Conservation (phyloP, 2,329 filamentous ascomycete species). For the Didymellaceae sp. region DNA sequence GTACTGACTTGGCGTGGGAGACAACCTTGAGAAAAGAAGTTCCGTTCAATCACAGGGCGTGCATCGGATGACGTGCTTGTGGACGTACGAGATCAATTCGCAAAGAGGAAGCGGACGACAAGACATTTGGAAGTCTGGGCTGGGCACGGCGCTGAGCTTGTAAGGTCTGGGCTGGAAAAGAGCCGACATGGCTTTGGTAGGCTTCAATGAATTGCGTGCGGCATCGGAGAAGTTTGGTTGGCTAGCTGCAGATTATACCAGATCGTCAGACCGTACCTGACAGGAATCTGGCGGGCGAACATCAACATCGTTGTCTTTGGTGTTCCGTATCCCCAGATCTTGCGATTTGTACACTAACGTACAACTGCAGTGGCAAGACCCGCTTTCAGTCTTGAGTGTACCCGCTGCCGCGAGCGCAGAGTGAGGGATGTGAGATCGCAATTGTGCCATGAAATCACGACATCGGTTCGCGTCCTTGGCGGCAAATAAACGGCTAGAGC, state of each 20-base stretch:
- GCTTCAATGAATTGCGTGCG: slow-evolving; percentile 23
- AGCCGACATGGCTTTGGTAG: slow-evolving; percentile 23
- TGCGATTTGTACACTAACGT: neutral
- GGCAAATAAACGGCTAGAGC: slow-evolving; percentile 6
- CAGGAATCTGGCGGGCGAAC: neutral
- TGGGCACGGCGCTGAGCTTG: slow-evolving; percentile 35
- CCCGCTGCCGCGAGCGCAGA: slow-evolving; percentile 7
- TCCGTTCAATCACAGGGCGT: slow-evolving; percentile 30
- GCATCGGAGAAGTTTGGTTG: slow-evolving; percentile 16
- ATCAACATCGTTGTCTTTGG: neutral
- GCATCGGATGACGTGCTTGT: slow-evolving; percentile 29
- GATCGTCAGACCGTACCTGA: slow-evolving; percentile 6
- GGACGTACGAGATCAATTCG: slow-evolving; percentile 19
- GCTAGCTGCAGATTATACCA: slow-evolving; percentile 8
- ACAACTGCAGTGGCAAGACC: neutral
- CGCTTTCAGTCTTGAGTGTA: neutral
- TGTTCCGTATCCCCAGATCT: slow-evolving; percentile 5
- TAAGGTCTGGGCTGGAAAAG: slow-evolving; percentile 35
- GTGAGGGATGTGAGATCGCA: slow-evolving; percentile 10
- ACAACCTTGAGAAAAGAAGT: slow-evolving; percentile 8
- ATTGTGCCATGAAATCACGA: slow-evolving; percentile 20
- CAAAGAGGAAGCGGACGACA: slow-evolving; percentile 23
- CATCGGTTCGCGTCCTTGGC: slow-evolving; percentile 15
- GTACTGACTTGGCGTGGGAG: slow-evolving; percentile 31
- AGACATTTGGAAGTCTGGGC: slow-evolving; percentile 30